Percentiles rank a stretch among this genome's conserved stretches.
Evolutionary conservation across 2,329 filamentous ascomycete genomes (phyloP).

Genomic region (Hymenoscyphus infarciens): DNA sequence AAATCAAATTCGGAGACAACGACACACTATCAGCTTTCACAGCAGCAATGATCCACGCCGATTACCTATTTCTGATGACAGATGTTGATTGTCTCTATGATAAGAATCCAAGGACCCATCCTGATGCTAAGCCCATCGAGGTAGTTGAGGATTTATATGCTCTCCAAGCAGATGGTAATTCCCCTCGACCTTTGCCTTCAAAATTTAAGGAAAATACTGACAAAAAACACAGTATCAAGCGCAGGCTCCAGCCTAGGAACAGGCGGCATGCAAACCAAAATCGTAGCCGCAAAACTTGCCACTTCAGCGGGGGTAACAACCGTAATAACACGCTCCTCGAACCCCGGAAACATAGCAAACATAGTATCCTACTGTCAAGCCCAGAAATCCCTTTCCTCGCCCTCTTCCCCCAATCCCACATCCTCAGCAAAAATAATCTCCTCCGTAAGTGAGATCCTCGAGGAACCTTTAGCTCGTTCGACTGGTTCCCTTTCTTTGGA

Average conservation of each 20-base stretch:
- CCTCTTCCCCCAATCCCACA: conserved; percentile 14
- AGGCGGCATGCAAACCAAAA: conserved; percentile 97
- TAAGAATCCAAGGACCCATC: conserved; percentile 83
- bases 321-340: conserved; percentile 90
- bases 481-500: conserved; percentile 41
- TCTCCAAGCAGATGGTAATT: conserved; percentile 72
- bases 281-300: conserved; percentile 85
- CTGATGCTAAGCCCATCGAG: conserved; percentile 84
- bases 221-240: conserved; percentile 62
- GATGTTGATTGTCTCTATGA: conserved; percentile 98
- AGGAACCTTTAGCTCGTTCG: conserved; percentile 36
- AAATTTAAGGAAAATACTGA: conserved; percentile 11
- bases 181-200: neutral
- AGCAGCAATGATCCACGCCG: conserved; percentile 93
- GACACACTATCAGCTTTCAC: conserved; percentile 96
- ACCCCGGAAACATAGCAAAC: conserved; percentile 82
- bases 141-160: conserved; percentile 85
- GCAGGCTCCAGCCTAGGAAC: conserved; percentile 87
- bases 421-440: conserved; percentile 20
- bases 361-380: conserved; percentile 81
- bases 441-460: conserved; percentile 15
- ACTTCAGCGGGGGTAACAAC: conserved; percentile 95
- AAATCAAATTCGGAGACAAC: conserved; percentile 99
- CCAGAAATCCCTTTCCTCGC: conserved; percentile 40
- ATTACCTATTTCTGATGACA: conserved; percentile 97